Percentiles rank a stretch among this genome's conserved stretches.
phyloP scores from a whole-genome alignment of 2,329 filamentous ascomycete species.

The Pseudogymnoascus destructans region DNA sequence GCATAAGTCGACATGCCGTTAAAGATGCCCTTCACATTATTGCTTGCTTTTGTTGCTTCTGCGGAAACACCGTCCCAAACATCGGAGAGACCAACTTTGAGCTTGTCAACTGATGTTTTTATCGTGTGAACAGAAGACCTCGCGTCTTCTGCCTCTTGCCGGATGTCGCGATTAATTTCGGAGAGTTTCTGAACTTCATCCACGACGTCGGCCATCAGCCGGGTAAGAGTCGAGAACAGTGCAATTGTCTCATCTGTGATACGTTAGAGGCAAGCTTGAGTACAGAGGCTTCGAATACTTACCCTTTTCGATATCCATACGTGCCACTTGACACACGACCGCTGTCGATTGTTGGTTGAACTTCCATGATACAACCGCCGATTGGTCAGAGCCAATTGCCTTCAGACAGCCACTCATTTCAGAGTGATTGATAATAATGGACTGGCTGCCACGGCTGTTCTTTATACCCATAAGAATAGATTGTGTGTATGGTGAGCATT shows the following conservation, averaged over 20 bases:
- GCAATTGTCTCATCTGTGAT: slow-evolving; percentile 20
- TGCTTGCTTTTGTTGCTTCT: slow-evolving; percentile 1
- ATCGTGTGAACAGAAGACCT: background rate
- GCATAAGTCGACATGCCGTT: background rate
- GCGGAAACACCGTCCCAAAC: background rate
- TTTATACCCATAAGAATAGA: slow-evolving; percentile 26
- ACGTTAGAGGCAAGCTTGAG: slow-evolving; percentile 12
- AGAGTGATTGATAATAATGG: slow-evolving; percentile 19
- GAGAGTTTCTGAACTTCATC: background rate
- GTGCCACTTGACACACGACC: slow-evolving; percentile 47
- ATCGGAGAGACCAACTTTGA: slow-evolving; percentile 7
- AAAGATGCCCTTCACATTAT: background rate
- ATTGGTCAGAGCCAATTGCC: slow-evolving; percentile 39
- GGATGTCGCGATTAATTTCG: background rate
- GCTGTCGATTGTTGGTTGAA: slow-evolving; percentile 48
- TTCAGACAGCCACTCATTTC: slow-evolving; percentile 37
- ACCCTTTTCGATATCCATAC: slow-evolving; percentile 44
- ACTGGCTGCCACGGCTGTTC: slow-evolving; percentile 23
- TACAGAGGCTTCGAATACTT: slow-evolving; percentile 9
- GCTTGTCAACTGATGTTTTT: background rate
- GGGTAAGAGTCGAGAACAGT: slow-evolving; percentile 13
- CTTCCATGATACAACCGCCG: slow-evolving; percentile 52
- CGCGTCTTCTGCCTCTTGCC: background rate
- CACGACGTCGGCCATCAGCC: slow-evolving; percentile 3
- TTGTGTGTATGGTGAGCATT: slow-evolving; percentile 35